Percentiles rank a stretch among this genome's conserved stretches.
phyloP scores from a whole-genome alignment of 441 rosid genomes.

The Lepidium campestre region DNA sequence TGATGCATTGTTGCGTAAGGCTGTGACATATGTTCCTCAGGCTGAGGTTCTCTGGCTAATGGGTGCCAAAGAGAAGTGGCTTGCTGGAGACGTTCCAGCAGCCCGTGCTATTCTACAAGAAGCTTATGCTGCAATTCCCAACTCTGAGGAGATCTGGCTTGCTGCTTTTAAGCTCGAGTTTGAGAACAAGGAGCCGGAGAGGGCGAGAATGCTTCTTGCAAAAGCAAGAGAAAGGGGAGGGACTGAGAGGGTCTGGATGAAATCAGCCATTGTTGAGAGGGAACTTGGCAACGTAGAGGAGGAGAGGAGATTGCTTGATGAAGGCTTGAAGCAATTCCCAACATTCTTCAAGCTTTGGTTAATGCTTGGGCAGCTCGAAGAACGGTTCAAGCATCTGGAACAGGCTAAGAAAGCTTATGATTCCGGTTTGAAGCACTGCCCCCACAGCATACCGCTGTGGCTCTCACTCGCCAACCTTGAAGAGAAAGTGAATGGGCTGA shows the following conservation, averaged over 20 bases:
- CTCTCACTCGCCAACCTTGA: conserved; percentile 74
- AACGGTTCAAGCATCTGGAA: conserved; percentile 51
- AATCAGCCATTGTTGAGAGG: conserved; percentile 92
- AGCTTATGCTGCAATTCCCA: conserved; percentile 90
- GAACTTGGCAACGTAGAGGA: conserved; percentile 71
- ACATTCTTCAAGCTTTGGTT: conserved; percentile 88
- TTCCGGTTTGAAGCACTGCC: conserved; percentile 63
- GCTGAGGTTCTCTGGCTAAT: conserved; percentile 97
- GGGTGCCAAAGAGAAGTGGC: conserved; percentile 99
- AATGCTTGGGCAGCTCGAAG: conserved; percentile 95
- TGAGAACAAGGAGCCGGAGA: conserved; percentile 93
- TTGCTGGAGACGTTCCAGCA: conserved; percentile 91
- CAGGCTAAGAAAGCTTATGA: conserved; percentile 68
- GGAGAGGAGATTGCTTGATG: conserved; percentile 76
- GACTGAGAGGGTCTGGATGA: conserved; percentile 98
- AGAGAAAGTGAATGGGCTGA: conserved; percentile 70
- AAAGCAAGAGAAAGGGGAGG: conserved; percentile 98
- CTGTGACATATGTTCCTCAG: conserved; percentile 85
- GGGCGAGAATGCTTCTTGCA: conserved; percentile 90
- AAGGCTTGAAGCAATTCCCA: conserved; percentile 77
- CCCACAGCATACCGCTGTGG: conserved; percentile 69
- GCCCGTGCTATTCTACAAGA: conserved; percentile 94
- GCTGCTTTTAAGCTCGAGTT: conserved; percentile 98
- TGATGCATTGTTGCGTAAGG: conserved; percentile 80
- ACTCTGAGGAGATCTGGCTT: conserved; percentile 97